Evolutionary conservation across 768 basidiomycete species (phyloP).

Genomic region (Phylloporus arenicola): DNA sequence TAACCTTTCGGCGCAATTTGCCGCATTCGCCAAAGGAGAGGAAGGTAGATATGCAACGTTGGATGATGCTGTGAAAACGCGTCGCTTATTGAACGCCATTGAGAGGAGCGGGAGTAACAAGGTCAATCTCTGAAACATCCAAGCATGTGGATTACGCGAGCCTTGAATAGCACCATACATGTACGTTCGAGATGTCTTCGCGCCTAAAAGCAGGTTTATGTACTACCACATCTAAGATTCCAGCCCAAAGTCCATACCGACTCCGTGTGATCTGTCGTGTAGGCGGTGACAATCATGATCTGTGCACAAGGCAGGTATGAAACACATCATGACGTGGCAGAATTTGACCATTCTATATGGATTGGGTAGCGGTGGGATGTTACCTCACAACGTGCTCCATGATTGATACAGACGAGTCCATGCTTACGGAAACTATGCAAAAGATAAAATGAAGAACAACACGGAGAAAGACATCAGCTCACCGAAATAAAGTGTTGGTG

Average conservation of each 20-base stretch:
- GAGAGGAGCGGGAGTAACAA: background rate
- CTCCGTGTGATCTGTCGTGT: background rate
- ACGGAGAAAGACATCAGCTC: background rate
- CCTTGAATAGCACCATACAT: background rate
- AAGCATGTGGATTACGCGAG: background rate
- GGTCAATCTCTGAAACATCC: background rate
- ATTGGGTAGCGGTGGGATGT: too few species aligned
- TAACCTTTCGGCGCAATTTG: conserved; percentile 1
- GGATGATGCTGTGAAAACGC: conserved; percentile 8
- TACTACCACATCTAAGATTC: too few species aligned
- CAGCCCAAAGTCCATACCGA: background rate
- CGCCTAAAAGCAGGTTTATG: too few species aligned
- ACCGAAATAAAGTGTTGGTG: background rate
- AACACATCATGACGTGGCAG: background rate
- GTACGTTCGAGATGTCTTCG: too few species aligned
- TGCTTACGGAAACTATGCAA: background rate
- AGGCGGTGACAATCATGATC: background rate
- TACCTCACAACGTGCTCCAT: too few species aligned
- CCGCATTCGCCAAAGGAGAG: conserved; percentile 9
- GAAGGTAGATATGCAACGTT: conserved; percentile 4
- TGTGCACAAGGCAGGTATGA: background rate
- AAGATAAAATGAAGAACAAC: background rate
- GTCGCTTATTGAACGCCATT: conserved; percentile 2
- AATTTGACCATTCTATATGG: background rate
- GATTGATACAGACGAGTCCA: background rate